phyloP scores from a whole-genome alignment of 352 stramenopile genomes.

The Globisporangium camurandrum region DNA sequence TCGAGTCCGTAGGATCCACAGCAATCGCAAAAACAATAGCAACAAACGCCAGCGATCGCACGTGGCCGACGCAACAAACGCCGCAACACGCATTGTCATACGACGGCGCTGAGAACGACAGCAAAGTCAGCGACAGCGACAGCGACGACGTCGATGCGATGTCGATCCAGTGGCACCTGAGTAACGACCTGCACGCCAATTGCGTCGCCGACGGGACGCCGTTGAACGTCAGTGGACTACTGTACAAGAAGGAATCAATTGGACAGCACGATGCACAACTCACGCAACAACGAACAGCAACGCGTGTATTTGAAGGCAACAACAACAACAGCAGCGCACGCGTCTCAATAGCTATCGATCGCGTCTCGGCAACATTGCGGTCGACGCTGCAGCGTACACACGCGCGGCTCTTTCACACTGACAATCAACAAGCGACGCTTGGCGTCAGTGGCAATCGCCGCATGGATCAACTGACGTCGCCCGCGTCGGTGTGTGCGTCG shows the following conservation, averaged over 20 bases:
- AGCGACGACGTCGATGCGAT: background rate
- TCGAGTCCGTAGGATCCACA: no score
- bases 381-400: conserved; percentile 26
- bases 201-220: no score
- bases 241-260: no score
- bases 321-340: conserved; percentile 8
- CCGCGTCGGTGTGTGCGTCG: conserved; percentile 30
- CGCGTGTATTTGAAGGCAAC: conserved; percentile 24
- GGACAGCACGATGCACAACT: no score
- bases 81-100: no score
- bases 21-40: no score
- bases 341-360: conserved; percentile 24
- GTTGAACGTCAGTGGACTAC: no score
- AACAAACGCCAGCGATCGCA: no score
- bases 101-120: background rate
- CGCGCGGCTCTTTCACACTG: conserved; percentile 18
- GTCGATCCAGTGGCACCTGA: background rate
- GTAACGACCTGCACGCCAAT: background rate
- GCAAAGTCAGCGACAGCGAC: background rate
- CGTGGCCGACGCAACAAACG: no score
- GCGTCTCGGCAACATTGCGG: conserved; percentile 29
- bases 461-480: conserved; percentile 26
- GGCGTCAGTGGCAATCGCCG: background rate
- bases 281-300: conserved; percentile 7
- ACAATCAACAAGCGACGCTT: no score